A percentile compares a stretch with the other conserved stretches of the same genome.
These are phyloP conservation scores for Murraya paniculata DNA, from an alignment of 345 rosid species.

Conservation along the genomic window DNA sequence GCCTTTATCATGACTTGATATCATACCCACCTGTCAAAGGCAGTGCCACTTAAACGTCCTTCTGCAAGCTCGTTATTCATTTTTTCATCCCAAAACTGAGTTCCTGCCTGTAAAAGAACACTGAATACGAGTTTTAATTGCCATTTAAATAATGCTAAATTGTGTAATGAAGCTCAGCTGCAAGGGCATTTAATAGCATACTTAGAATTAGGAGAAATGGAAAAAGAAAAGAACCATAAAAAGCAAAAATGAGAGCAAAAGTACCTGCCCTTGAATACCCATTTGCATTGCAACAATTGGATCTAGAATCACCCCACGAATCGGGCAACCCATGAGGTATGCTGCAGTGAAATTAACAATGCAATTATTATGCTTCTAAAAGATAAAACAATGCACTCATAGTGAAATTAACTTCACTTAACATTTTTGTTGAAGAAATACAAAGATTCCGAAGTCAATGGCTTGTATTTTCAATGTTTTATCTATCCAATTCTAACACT, in stretches of 20 bases:
- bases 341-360: conserved; percentile 44
- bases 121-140: neutral
- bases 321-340: conserved; percentile 93
- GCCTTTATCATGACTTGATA: neutral
- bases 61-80: conserved; percentile 80
- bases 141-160: neutral
- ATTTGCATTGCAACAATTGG: conserved; percentile 85
- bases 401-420: neutral
- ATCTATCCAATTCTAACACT: neutral
- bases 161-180: neutral
- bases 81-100: conserved; percentile 96
- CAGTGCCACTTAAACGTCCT: conserved; percentile 70
- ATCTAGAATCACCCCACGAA: conserved; percentile 91
- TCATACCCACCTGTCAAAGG: conserved; percentile 70
- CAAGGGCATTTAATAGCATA: neutral
- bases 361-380: conserved; percentile 6
- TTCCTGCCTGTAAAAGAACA: conserved; percentile 67
- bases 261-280: conserved; percentile 97
- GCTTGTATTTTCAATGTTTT: neutral
- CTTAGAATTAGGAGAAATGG: neutral
- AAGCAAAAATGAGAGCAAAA: conserved; percentile 1
- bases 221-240: neutral
- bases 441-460: neutral
- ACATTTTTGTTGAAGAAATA: neutral
- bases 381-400: neutral